Conservation (phyloP, 148 eudicot species). For the Gaultheria prostrata region DNA sequence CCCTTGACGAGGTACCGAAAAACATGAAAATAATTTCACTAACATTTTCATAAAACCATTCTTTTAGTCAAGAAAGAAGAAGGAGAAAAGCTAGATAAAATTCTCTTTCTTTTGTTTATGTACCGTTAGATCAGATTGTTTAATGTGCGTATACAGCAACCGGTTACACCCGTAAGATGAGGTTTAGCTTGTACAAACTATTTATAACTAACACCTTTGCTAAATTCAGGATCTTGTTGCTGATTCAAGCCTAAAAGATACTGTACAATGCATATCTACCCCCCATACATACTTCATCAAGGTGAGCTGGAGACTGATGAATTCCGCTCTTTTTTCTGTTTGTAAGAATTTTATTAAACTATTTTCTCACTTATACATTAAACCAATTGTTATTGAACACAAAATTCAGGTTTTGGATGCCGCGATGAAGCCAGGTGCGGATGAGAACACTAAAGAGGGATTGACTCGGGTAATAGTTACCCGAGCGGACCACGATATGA, state of each 20-base stretch:
- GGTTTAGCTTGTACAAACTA: neutral
- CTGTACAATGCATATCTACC: conserved; percentile 51
- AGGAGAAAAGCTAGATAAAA: neutral
- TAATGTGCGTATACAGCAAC: neutral
- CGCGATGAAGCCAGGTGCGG: conserved; percentile 41
- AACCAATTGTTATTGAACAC: neutral
- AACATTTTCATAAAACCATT: neutral
- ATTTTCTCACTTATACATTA: neutral
- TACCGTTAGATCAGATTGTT: neutral
- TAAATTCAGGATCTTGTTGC: conserved; percentile 50
- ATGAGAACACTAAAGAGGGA: conserved; percentile 62
- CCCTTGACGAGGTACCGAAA: conserved; percentile 40
- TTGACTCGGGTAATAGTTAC: conserved; percentile 58
- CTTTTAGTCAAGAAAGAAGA: neutral
- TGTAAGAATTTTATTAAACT: no score
- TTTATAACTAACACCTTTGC: neutral
- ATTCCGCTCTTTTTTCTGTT: neutral
- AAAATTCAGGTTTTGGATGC: conserved; percentile 48
- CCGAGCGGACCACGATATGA: conserved; percentile 40
- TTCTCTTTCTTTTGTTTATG: neutral
- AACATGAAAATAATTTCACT: neutral
- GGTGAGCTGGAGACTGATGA: conserved; percentile 31
- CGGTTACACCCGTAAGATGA: neutral
- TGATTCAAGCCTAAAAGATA: conserved; percentile 31
- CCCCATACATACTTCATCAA: conserved; percentile 57